Percentiles rank a stretch among this genome's conserved stretches.
phyloP scores from a whole-genome alignment of 139 green algal genomes.

The Chlorokybus atmophyticus region DNA sequence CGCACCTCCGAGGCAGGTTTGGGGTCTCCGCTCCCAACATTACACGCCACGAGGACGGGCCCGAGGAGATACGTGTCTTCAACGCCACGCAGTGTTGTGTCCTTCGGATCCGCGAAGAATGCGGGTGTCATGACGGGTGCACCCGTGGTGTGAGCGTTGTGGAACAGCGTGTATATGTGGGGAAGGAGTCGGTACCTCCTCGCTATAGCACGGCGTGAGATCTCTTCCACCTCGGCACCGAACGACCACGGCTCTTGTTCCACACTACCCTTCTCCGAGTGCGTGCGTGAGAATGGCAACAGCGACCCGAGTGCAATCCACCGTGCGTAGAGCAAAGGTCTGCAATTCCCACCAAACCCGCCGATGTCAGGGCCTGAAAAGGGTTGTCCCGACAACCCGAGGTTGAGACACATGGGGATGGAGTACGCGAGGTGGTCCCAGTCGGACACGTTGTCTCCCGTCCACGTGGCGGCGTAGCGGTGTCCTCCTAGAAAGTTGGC shows the following conservation, averaged over 20 bases:
- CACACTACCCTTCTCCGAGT: conserved; percentile 18
- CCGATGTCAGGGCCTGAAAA: conserved; percentile 21
- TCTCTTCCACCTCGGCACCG: conserved; percentile 7
- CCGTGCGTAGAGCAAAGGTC: conserved; percentile 8
- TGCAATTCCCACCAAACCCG: conserved; percentile 9
- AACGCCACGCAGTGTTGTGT: conserved; percentile 8
- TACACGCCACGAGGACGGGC: conserved; percentile 3
- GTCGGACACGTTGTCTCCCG: conserved; percentile 19
- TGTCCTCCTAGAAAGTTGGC: conserved; percentile 19
- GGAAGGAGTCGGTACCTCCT: conserved; percentile 16
- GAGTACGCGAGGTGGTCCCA: conserved; percentile 19
- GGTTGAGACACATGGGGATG: conserved; percentile 24
- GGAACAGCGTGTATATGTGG: conserved; percentile 24
- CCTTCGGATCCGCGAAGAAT: conserved; percentile 19
- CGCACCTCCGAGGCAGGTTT: background rate
- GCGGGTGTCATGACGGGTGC: conserved; percentile 11
- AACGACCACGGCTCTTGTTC: conserved; percentile 24
- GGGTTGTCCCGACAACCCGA: conserved; percentile 13
- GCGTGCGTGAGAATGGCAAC: conserved; percentile 14
- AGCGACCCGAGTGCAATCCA: conserved; percentile 23
- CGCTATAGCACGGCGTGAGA: conserved; percentile 10
- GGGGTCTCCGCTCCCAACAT: too few species aligned
- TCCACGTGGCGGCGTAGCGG: conserved; percentile 24
- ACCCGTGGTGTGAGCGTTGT: conserved; percentile 3
- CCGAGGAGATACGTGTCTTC: conserved; percentile 17